Evolutionary conservation across 805 yeast genomes (phyloP), one percentile per base, ranked within the genome.

Genomic region (Phaffomyces opuntiae): DNA sequence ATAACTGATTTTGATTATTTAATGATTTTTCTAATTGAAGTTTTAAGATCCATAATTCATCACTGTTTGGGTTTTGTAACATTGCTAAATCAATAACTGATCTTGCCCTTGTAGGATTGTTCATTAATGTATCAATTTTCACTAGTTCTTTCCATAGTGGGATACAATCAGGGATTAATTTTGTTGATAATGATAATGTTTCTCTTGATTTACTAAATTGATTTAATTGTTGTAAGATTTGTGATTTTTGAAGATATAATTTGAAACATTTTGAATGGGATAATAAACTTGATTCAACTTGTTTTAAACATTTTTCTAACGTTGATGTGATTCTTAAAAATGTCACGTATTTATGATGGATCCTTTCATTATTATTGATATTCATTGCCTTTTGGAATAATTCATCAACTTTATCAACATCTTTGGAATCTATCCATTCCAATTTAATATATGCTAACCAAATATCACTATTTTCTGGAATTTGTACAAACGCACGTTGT

Each of bases 391-490:
- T 52, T 1, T 60, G 60, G 45, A 72, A 72, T 34, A 75, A 46
- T 11, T 54, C 52, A 4, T 62, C 46, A 0, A 76, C 79, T 13
- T 59, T 53, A 0, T 61, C 63, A 32, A 54, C 59, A 31, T 73
- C 57, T 5, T 65, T 62, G 7, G 68, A 63, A 21, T 69, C 69
- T 16, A 67, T 64, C 46, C 29, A 27, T 27, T 85, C 86, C 32
- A 88, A 62, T 51, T 86, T 83, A 24, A 83, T 68, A n/a, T 81
- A 71, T 0, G 91, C 91, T 42, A 83, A 65, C 87, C 88, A 82
- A 9, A 87, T 59, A 24, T 73, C 77, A 49, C 78, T 81, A 49
- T 67, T 69, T 0, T 62, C 51, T 1, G 82, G 75, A 9, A 75
- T 62, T 3, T 53, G 44, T 5, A 65, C 56, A 38, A 75, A 59